Percentiles rank a stretch among this genome's conserved stretches.
These are phyloP conservation scores for Coelastrella sp. DNA, from an alignment of 139 green algal genomes.

Conservation along the genomic window DNA sequence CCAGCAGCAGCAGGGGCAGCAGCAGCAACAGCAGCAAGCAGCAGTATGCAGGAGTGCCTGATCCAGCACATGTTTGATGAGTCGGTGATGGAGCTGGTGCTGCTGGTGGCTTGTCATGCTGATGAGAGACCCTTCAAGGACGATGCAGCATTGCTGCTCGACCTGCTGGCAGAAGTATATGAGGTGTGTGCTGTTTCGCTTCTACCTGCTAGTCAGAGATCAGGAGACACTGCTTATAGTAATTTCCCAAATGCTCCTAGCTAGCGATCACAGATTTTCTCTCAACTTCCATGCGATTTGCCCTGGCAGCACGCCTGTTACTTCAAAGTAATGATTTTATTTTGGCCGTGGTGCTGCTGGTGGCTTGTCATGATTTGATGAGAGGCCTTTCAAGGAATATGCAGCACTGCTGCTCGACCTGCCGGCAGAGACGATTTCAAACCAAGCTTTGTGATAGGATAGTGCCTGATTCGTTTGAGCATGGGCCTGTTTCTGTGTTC, in stretches of 20 bases:
- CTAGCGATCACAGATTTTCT: too few relatives aligned
- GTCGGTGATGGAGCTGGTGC: conserved; percentile 82
- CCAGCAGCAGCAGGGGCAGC: conserved; percentile 19
- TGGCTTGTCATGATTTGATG: too few relatives aligned
- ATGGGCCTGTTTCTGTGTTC: not conserved
- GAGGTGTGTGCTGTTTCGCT: not conserved
- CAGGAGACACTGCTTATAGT: not conserved
- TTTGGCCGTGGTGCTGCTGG: too few relatives aligned
- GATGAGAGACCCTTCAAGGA: conserved; percentile 36
- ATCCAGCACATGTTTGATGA: conserved; percentile 67
- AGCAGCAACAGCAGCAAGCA: not conserved
- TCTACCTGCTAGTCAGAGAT: not conserved
- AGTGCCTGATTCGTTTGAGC: not conserved
- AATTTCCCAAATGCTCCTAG: not conserved
- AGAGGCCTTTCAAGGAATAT: too few relatives aligned
- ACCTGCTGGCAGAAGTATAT: conserved; percentile 77
- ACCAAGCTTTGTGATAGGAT: too few relatives aligned
- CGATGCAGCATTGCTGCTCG: conserved; percentile 80
- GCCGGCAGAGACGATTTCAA: too few relatives aligned
- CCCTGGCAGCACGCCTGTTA: too few relatives aligned
- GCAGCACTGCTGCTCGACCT: too few relatives aligned
- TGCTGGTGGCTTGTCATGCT: conserved; percentile 50
- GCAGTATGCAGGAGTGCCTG: not conserved
- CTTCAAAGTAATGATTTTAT: too few relatives aligned
- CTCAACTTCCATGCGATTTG: too few relatives aligned